Percentiles rank a stretch among this genome's conserved stretches.
phyloP scores from a whole-genome alignment of 1,284 basidiomycete genomes.

The Leccinum cinnamomeum region DNA sequence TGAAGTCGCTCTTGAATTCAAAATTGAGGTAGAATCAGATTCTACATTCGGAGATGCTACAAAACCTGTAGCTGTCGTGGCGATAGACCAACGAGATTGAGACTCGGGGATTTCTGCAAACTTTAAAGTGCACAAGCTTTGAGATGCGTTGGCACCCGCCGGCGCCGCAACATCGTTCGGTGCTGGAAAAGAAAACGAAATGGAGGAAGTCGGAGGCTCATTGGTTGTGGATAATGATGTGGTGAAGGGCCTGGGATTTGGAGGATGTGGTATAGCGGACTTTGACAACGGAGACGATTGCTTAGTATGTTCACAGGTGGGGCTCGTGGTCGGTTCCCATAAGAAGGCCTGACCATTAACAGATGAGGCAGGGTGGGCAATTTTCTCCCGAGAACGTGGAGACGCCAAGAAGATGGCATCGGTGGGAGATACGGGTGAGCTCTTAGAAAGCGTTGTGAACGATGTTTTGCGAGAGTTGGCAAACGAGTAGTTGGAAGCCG shows the following conservation, averaged over 20 bases:
- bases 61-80: constrained; percentile 31
- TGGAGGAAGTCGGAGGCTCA: constrained; percentile 7
- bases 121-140: constrained; percentile 13
- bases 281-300: constrained; percentile 2
- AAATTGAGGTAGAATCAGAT: neutral
- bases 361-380: constrained; percentile 29
- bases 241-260: constrained; percentile 1
- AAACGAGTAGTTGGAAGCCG: constrained; percentile 31
- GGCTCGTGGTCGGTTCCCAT: neutral
- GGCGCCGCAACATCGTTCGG: neutral
- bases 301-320: neutral
- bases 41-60: constrained; percentile 15
- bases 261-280: constrained; percentile 9
- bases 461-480: constrained; percentile 27
- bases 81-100: constrained; percentile 34
- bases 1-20: constrained; percentile 3
- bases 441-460: constrained; percentile 25
- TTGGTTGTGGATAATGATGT: neutral
- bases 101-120: constrained; percentile 1
- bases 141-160: neutral
- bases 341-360: constrained; percentile 10
- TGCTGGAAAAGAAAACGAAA: neutral
- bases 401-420: constrained; percentile 20
- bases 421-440: constrained; percentile 23
- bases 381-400: constrained; percentile 24